Evolutionary conservation across 306 rosid species (phyloP).

Genomic region (Datisca glomerata): DNA sequence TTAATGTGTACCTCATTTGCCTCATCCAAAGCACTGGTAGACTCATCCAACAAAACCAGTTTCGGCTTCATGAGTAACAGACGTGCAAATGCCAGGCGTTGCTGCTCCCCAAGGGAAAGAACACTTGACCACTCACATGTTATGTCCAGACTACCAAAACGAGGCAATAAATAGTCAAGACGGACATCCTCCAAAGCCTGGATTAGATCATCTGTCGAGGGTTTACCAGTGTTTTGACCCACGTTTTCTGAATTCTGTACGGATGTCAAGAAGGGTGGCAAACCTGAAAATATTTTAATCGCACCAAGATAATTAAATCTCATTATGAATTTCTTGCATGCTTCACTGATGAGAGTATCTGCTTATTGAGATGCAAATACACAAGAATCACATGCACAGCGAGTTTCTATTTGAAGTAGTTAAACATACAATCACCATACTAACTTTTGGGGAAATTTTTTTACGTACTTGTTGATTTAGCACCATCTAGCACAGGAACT

Average conservation of each 20-base stretch:
- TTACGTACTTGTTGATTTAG: constrained; percentile 34
- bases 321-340: too few relatives aligned
- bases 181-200: constrained; percentile 72
- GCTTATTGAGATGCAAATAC: background rate
- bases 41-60: constrained; percentile 77
- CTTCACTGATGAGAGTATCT: background rate
- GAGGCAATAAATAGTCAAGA: constrained; percentile 64
- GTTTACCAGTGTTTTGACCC: constrained; percentile 32
- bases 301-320: too few relatives aligned
- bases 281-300: constrained; percentile 43
- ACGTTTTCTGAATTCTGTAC: constrained; percentile 21
- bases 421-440: too few relatives aligned
- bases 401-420: constrained; percentile 2
- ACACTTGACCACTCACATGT: constrained; percentile 93
- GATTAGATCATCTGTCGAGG: constrained; percentile 60
- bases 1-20: constrained; percentile 78
- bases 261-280: constrained; percentile 61
- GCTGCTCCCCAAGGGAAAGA: constrained; percentile 96
- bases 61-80: constrained; percentile 72
- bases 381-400: background rate
- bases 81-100: constrained; percentile 94
- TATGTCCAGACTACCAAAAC: constrained; percentile 59
- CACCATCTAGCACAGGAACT: constrained; percentile 24
- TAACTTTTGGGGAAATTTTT: too few relatives aligned
- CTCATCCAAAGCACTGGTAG: constrained; percentile 94